A percentile compares a stretch with the other conserved stretches of the same genome.
Evolutionary conservation across 495 filamentous ascomycete genomes (phyloP).

Genomic region (Pyronema omphalodes): DNA sequence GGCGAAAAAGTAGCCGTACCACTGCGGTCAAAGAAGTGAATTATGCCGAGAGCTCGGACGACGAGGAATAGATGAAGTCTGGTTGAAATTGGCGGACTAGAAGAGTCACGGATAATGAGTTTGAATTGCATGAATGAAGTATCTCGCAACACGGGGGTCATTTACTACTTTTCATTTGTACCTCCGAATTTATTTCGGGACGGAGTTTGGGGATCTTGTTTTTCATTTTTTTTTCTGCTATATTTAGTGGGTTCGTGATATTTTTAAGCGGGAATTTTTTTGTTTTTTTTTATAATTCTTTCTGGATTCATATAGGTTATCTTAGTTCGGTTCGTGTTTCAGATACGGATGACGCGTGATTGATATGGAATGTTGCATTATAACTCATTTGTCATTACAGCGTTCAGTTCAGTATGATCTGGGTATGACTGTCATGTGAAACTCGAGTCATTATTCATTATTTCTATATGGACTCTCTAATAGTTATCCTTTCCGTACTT

Average conservation of each 20-base stretch:
- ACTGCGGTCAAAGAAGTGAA: neutral
- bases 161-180: neutral
- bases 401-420: too few relatives aligned
- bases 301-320: neutral
- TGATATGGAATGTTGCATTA: too few relatives aligned
- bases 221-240: neutral
- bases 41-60: constrained; percentile 1
- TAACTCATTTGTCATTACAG: too few relatives aligned
- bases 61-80: neutral
- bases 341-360: too few relatives aligned
- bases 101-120: neutral
- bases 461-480: neutral
- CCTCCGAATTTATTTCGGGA: neutral
- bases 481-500: constrained; percentile 80
- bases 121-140: neutral
- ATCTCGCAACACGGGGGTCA: too few relatives aligned
- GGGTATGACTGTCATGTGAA: too few relatives aligned
- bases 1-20: neutral
- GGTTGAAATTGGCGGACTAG: too few relatives aligned
- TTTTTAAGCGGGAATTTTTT: neutral
- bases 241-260: neutral
- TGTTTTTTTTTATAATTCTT: neutral
- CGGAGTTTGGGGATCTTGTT: neutral
- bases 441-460: too few relatives aligned
- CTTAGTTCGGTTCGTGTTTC: neutral